Conservation (phyloP, 441 rosid species). For the Raphanus hybrid region DNA sequence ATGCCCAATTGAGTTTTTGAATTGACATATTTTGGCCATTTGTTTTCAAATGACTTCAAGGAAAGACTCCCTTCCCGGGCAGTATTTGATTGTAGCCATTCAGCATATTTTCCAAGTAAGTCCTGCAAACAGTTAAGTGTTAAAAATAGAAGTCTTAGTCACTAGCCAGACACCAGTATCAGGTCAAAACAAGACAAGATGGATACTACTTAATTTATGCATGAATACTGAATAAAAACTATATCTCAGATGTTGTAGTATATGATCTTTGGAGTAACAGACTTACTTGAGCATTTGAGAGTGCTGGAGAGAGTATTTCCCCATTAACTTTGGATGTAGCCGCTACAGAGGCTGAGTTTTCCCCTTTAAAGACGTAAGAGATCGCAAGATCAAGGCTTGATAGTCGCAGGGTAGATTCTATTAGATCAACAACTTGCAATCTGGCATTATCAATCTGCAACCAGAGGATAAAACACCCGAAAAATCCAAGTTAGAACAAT, state of each 20-base stretch:
- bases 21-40: constrained; percentile 63
- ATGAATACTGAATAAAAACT: constrained; percentile 10
- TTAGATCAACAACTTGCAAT: constrained; percentile 70
- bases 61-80: constrained; percentile 64
- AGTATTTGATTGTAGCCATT: constrained; percentile 73
- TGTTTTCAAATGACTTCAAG: constrained; percentile 73
- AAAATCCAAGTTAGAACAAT: constrained; percentile 27
- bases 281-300: constrained; percentile 77
- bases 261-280: constrained; percentile 15
- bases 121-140: constrained; percentile 53
- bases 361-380: constrained; percentile 66
- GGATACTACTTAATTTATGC: constrained; percentile 6
- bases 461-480: constrained; percentile 32
- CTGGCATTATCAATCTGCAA: constrained; percentile 76
- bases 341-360: constrained; percentile 53
- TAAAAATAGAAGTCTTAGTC: constrained; percentile 15
- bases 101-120: constrained; percentile 66
- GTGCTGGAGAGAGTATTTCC: constrained; percentile 81
- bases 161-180: constrained; percentile 18
- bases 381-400: constrained; percentile 80
- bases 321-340: constrained; percentile 64
- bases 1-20: constrained; percentile 45
- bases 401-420: constrained; percentile 74
- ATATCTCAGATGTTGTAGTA: constrained; percentile 20
- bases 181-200: constrained; percentile 17